Evolutionary conservation across 441 rosid species (phyloP).

Genomic region (Erodium trifolium): DNA sequence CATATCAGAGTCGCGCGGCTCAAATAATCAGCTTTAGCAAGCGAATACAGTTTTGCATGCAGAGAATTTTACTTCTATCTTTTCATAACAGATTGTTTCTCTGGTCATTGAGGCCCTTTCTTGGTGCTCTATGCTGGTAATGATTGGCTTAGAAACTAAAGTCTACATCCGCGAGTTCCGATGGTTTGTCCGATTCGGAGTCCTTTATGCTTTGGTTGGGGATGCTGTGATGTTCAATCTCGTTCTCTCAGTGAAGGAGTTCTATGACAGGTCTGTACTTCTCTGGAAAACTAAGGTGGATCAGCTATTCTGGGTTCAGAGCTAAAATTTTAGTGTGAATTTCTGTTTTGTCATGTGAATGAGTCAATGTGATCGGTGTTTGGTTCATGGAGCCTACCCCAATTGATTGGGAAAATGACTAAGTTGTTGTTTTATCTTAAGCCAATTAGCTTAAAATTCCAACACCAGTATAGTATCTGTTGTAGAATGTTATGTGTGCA

Average conservation of each 20-base stretch:
- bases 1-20: too few relatives aligned
- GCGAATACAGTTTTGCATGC: not conserved
- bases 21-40: too few relatives aligned
- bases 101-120: slow-evolving; percentile 63
- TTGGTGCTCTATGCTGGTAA: slow-evolving; percentile 73
- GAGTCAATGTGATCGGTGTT: not conserved
- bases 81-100: slow-evolving; percentile 55
- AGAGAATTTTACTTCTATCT: slow-evolving; percentile 15
- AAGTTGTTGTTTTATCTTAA: not conserved
- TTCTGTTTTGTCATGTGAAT: not conserved
- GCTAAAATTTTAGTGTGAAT: not conserved
- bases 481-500: not conserved
- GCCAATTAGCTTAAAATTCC: not conserved
- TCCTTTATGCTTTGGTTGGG: slow-evolving; percentile 71
- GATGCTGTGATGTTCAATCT: slow-evolving; percentile 81
- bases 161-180: slow-evolving; percentile 74
- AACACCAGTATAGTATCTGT: not conserved
- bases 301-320: not conserved
- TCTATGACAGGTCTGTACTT: slow-evolving; percentile 53
- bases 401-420: too few relatives aligned
- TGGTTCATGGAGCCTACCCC: too few relatives aligned
- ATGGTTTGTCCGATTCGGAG: slow-evolving; percentile 89
- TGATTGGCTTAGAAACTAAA: slow-evolving; percentile 73
- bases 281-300: slow-evolving; percentile 10
- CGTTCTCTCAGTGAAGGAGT: slow-evolving; percentile 60